A percentile compares a stretch with the other conserved stretches of the same genome.
Evolutionary conservation across 176 grass and related monocot species (phyloP).

Genomic region (Oryza nivara): DNA sequence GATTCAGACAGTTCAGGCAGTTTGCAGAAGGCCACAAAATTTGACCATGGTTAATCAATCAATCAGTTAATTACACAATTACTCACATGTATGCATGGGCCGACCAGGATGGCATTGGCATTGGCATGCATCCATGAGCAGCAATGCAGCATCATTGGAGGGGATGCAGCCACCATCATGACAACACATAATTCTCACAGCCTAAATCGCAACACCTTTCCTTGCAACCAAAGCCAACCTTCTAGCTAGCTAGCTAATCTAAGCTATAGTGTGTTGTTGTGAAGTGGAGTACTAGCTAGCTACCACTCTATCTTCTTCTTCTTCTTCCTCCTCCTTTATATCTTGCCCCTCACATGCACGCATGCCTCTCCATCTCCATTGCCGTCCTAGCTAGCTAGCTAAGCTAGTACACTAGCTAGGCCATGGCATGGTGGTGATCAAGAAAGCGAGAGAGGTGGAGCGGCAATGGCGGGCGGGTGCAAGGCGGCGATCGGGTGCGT

Average conservation of each 20-base stretch:
- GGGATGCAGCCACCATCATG: conserved; percentile 39
- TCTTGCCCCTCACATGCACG: conserved; percentile 47
- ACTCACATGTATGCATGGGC: not conserved
- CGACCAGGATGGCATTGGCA: not conserved
- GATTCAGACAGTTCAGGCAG: not conserved
- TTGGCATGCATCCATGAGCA: conserved; percentile 14
- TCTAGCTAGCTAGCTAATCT: not conserved
- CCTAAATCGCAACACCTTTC: conserved; percentile 61
- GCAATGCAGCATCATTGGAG: conserved; percentile 15
- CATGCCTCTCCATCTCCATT: not conserved
- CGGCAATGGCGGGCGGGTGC: conserved; percentile 69
- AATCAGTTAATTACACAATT: too few relatives aligned
- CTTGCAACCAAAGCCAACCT: conserved; percentile 75
- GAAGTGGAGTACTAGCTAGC: not conserved
- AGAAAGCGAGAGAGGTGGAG: not conserved
- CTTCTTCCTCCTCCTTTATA: conserved; percentile 2
- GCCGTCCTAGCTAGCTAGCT: not conserved
- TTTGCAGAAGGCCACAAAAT: conserved; percentile 38
- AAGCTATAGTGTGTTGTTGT: not conserved
- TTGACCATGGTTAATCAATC: conserved; percentile 26
- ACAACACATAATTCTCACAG: conserved; percentile 54
- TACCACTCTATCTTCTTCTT: not conserved
- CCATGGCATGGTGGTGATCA: not conserved
- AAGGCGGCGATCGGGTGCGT: conserved; percentile 64
- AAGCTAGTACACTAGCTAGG: not conserved